Evolutionary conservation across 108 stramenopile genomes (phyloP), one percentile per base, ranked within the genome.

Genomic region (Schizochytrium sp.): DNA sequence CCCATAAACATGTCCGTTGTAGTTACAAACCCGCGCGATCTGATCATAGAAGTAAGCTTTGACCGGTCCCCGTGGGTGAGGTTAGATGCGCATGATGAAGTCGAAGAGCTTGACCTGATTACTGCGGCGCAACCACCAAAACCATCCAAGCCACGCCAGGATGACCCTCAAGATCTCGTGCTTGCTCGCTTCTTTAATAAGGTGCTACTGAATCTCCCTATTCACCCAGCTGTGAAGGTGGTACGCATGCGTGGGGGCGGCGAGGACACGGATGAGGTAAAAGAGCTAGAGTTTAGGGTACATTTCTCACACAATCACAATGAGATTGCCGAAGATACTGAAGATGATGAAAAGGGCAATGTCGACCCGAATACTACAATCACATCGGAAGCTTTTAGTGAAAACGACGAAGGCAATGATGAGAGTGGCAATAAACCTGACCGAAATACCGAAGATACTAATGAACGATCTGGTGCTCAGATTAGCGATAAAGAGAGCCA

Each of bases 11-110:
- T 83, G 76, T 38, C 47, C 15, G 15, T 83, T 1, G 47, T 55
- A 10, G 53, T 83, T n/a, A 55, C 76, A 50, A 83, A 83, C 47
- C 53, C 53, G 10, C 76, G 76, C 53, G 76, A 83, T 2, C n/a
- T 55, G 28, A n/a, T n/a, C 28, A 5, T 83, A 10, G 17, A 83
- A 53, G 5, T 83, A 17, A 56, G 50, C 76, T 83, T 83, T 55
- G 47, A 83, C 47, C 50, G 40, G 5, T 13, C 38, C 28, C 76
- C 47, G 17, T 10, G 17, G 17, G 53, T 83, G 12, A n/a, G 8
- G 50, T n/a, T 83, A 10, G 50, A 49, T n/a, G 76, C 76, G n/a
- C 55, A 38, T 83, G 76, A 83, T 28, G 76, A 83, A 7, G 76
- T 83, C 17, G 76, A 83, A 1, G 76, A 83, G 28, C 28, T 83